Conservation (phyloP, 805 yeast genomes). For the Babjeviella inositovora region DNA sequence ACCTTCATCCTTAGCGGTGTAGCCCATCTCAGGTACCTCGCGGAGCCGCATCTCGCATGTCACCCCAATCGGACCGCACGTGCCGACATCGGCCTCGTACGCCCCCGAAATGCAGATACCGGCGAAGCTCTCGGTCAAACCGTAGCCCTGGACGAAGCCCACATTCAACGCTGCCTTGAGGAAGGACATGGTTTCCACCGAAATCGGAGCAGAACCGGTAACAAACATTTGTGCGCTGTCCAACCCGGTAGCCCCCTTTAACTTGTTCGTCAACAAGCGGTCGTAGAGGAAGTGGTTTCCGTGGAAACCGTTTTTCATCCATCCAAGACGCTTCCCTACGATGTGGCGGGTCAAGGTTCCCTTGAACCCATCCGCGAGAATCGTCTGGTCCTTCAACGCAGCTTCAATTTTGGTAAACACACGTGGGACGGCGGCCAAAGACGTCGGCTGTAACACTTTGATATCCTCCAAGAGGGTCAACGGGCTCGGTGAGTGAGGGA, state of each 20-base stretch:
- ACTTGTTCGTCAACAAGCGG: slow-evolving; percentile 19
- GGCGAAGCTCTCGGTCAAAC: slow-evolving; percentile 59
- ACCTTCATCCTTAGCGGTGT: slow-evolving; percentile 19
- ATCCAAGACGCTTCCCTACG: slow-evolving; percentile 2
- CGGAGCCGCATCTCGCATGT: slow-evolving; percentile 40
- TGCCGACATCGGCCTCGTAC: slow-evolving; percentile 30
- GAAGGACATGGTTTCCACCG: slow-evolving; percentile 43
- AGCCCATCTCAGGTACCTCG: slow-evolving; percentile 51
- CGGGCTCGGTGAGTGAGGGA: slow-evolving; percentile 32
- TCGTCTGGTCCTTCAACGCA: slow-evolving; percentile 26
- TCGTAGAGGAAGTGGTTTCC: slow-evolving; percentile 11
- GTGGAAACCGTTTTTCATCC: slow-evolving; percentile 3
- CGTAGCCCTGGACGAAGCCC: slow-evolving; percentile 55
- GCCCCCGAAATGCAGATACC: slow-evolving; percentile 25
- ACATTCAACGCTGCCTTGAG: slow-evolving; percentile 44
- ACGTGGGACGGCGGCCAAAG: slow-evolving; percentile 46
- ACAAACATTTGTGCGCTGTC: slow-evolving; percentile 19
- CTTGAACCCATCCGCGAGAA: slow-evolving; percentile 2
- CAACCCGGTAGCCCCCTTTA: slow-evolving; percentile 27
- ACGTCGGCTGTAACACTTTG: slow-evolving; percentile 32
- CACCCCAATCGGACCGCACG: slow-evolving; percentile 43
- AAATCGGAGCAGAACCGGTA: slow-evolving; percentile 59
- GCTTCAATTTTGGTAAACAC: slow-evolving; percentile 46
- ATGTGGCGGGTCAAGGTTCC: slow-evolving; percentile 3
- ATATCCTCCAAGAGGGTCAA: slow-evolving; percentile 43